Evolutionary conservation across 352 stramenopile genomes (phyloP).

Genomic region (Phytophthora cryptogea): DNA sequence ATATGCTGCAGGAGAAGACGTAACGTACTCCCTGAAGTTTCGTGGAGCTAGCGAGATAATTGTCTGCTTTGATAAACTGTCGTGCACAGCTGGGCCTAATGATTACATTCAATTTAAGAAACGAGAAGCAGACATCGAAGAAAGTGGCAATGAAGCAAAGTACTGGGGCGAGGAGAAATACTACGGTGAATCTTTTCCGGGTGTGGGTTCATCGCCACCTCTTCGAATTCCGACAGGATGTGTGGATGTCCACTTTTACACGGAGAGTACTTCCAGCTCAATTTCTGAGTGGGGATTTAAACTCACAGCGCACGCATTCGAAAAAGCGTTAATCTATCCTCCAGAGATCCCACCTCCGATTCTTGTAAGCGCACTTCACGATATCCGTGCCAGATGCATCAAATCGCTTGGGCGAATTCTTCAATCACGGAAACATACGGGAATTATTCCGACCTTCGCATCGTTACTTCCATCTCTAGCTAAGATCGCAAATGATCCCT

Average conservation of each 20-base stretch:
- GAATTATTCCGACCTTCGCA: slow-evolving; percentile 19
- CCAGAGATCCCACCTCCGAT: slow-evolving; percentile 60
- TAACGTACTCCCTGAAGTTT: slow-evolving; percentile 70
- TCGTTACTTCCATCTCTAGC: slow-evolving; percentile 41
- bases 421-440: slow-evolving; percentile 16
- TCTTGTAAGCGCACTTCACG: slow-evolving; percentile 43
- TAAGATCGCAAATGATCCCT: slow-evolving; percentile 48
- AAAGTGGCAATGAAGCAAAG: slow-evolving; percentile 21
- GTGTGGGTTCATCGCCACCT: slow-evolving; percentile 52
- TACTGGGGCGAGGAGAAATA: slow-evolving; percentile 83
- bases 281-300: slow-evolving; percentile 84
- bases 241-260: slow-evolving; percentile 79
- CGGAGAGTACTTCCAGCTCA: slow-evolving; percentile 46
- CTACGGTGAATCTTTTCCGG: slow-evolving; percentile 70
- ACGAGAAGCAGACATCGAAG: slow-evolving; percentile 28
- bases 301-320: slow-evolving; percentile 68
- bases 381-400: slow-evolving; percentile 62
- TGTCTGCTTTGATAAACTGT: slow-evolving; percentile 83
- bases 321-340: slow-evolving; percentile 52
- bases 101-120: slow-evolving; percentile 88
- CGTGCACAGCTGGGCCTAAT: slow-evolving; percentile 63
- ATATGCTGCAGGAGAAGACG: slow-evolving; percentile 62
- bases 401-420: slow-evolving; percentile 54
- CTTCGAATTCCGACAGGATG: slow-evolving; percentile 64
- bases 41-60: slow-evolving; percentile 67